Evolutionary conservation across 176 grass and related monocot species (phyloP).

Genomic region (Ensete ventricosum): DNA sequence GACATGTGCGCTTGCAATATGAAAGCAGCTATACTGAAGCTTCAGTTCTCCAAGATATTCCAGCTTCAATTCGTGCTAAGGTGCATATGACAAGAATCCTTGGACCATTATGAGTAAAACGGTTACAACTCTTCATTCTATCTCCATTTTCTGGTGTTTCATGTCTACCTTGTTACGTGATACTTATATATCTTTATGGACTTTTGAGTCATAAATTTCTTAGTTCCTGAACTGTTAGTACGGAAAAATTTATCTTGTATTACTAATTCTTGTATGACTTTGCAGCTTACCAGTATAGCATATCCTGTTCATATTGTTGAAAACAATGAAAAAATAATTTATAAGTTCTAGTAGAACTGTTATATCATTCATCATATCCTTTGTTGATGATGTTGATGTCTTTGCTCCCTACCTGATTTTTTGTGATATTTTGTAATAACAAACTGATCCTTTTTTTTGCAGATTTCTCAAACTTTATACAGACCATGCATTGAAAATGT

Average conservation of each 20-base stretch:
- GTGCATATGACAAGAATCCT: slow-evolving; percentile 23
- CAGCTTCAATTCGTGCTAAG: slow-evolving; percentile 85
- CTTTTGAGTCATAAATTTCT: neutral
- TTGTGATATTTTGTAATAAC: slow-evolving; percentile 6
- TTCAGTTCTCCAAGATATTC: slow-evolving; percentile 86
- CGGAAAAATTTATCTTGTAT: too few species aligned
- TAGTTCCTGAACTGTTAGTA: too few species aligned
- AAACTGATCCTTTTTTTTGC: slow-evolving; percentile 9
- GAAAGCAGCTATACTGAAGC: slow-evolving; percentile 92
- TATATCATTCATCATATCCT: neutral
- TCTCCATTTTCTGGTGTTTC: neutral
- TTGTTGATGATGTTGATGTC: neutral
- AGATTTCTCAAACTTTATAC: slow-evolving; percentile 94
- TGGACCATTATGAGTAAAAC: neutral
- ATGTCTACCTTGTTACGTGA: neutral
- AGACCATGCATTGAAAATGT: slow-evolving; percentile 66
- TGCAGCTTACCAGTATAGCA: too few species aligned
- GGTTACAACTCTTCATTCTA: neutral
- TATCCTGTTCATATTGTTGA: too few species aligned
- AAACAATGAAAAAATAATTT: too few species aligned
- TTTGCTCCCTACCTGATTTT: slow-evolving; percentile 13
- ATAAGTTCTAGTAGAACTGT: neutral
- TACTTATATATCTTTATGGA: neutral
- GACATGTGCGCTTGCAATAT: slow-evolving; percentile 78
- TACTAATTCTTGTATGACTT: too few species aligned